Percentiles rank a stretch among this genome's conserved stretches.
Conservation (phyloP, 306 rosid species). For the Hippophae tibetana region DNA sequence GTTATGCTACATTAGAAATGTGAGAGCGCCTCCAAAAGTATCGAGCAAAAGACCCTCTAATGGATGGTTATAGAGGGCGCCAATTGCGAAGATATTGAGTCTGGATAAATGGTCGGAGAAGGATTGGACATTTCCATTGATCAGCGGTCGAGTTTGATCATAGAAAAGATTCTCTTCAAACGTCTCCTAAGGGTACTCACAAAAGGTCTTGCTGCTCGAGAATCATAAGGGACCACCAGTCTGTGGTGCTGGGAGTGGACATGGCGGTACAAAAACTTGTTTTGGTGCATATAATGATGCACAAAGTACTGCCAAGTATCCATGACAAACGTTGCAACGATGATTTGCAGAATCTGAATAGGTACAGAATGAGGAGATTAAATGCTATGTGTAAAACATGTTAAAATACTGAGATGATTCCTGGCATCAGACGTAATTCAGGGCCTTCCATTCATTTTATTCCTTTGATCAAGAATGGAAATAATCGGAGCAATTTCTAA, state of each 20-base stretch:
- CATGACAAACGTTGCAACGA: conserved; percentile 70
- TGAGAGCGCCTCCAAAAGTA: conserved; percentile 73
- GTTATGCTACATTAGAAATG: conserved; percentile 28
- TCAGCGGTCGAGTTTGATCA: too few species aligned
- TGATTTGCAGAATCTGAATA: conserved; percentile 45
- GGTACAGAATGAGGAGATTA: conserved; percentile 19
- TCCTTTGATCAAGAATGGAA: too few species aligned
- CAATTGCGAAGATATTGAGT: conserved; percentile 26
- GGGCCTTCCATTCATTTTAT: too few species aligned
- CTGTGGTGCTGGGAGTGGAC: conserved; percentile 80
- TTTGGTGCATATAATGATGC: conserved; percentile 85
- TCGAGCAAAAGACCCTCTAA: conserved; percentile 81
- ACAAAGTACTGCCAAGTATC: conserved; percentile 94
- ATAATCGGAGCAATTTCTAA: too few species aligned
- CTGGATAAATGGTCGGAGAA: too few species aligned
- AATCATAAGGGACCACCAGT: conserved; percentile 62
- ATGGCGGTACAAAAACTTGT: conserved; percentile 73
- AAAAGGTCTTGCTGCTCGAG: too few species aligned
- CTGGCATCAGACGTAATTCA: too few species aligned
- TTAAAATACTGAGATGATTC: too few species aligned
- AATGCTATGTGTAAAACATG: too few species aligned
- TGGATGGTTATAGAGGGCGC: conserved; percentile 86
- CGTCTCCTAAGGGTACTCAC: too few species aligned
- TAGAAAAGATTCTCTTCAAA: too few species aligned
- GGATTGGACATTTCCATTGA: too few species aligned